phyloP scores from a whole-genome alignment of 1,284 basidiomycete genomes.

The Pseudozyma hubeiensis region DNA sequence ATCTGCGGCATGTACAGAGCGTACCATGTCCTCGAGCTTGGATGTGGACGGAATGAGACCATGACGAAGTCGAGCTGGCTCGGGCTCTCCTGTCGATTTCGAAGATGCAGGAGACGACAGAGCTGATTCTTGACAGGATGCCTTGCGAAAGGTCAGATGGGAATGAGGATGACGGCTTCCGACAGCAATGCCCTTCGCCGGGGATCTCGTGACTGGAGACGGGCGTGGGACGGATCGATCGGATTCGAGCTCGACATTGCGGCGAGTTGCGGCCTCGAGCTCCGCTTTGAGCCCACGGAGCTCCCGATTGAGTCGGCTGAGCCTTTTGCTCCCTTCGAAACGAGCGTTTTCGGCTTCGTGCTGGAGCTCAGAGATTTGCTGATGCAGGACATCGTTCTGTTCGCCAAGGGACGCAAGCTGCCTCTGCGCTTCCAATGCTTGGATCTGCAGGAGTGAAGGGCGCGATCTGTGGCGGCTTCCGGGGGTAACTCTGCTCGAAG shows the following conservation, averaged over 20 bases:
- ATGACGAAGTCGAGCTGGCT: constrained; percentile 4
- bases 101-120: neutral
- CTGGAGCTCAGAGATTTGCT: constrained; percentile 60
- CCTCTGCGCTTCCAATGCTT: constrained; percentile 48
- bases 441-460: constrained; percentile 32
- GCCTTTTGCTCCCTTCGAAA: constrained; percentile 46
- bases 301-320: constrained; percentile 55
- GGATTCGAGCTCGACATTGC: constrained; percentile 58
- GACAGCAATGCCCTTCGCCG: neutral
- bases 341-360: constrained; percentile 55
- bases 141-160: neutral
- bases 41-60: constrained; percentile 31
- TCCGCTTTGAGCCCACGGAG: constrained; percentile 58
- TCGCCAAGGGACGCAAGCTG: constrained; percentile 54
- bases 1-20: constrained; percentile 10
- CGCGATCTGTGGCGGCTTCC: constrained; percentile 29
- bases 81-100: neutral
- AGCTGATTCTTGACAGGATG: neutral
- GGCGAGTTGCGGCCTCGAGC: constrained; percentile 52
- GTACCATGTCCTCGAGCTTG: constrained; percentile 37
- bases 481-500: constrained; percentile 1
- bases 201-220: constrained; percentile 9
- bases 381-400: constrained; percentile 59
- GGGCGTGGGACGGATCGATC: neutral
- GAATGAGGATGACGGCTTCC: constrained; percentile 4